Evolutionary conservation across 129 eudicot species (phyloP), one percentile per base, ranked within the genome.

Genomic region (Kitagawia praeruptora): DNA sequence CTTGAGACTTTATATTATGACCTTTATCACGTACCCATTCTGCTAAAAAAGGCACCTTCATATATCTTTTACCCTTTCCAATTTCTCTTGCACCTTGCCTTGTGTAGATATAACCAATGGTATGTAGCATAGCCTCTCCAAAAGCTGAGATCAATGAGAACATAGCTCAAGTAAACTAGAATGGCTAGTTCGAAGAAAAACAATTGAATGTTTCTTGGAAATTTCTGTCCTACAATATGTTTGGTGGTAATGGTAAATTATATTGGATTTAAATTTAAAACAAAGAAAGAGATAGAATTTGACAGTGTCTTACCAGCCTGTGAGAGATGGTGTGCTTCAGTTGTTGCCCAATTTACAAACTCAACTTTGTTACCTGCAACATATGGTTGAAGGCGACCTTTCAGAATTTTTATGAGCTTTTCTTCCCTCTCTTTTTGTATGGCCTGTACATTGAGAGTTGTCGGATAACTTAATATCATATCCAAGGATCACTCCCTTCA

Each of bases 21-120:
- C 87, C 87, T 80, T 85, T 88, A 79, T 86, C 89, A 25, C 92
- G 77, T 9, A 85, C 89, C 92, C 92, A 88, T 75, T 88, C 92
- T 21, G 89, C 89, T 54, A 86, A 41, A 84, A 83, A 88, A 4
- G 92, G 89, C 34, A 86, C 92, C 83, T 81, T 86, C 86, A 88
- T 83, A 38, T 74, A 78, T 41, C 73, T 75, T 45, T 85, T 88
- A 38, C 83, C 87, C 83, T 86, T 88, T 51, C 89, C 92, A 3
- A 88, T 58, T 84, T 88, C 87, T 80, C 67, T 81, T 73, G 92
- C 80, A 66, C 84, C 92, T 84, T 88, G 92, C 79, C 92, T 86
- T n/a, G 83, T 83, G 82, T 88, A 88, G 4, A 88, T 86, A 77
- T 88, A 88, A 41, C 92, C 92, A 69, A 88, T 84, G 1, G 92